These are phyloP conservation scores for Croton setiger DNA, from an alignment of 441 rosid species.

Conservation along the genomic window DNA sequence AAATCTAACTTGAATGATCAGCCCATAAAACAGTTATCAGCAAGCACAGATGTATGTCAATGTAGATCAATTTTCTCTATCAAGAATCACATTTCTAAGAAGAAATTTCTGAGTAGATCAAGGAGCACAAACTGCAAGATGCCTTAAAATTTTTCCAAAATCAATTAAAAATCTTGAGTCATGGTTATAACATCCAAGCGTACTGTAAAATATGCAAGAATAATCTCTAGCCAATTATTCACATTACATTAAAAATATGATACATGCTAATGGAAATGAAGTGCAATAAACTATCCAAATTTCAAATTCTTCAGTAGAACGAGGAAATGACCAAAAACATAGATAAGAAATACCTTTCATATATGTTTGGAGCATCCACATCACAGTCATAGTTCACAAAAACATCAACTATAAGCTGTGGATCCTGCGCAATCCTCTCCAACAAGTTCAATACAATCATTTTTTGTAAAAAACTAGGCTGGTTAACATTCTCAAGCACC, in stretches of 20 bases:
- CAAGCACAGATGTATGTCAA: background rate
- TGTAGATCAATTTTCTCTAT: too few species aligned
- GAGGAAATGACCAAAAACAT: constrained; percentile 5
- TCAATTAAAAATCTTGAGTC: background rate
- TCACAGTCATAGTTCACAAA: constrained; percentile 98
- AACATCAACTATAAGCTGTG: constrained; percentile 76
- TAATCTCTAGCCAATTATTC: background rate
- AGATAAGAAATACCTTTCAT: constrained; percentile 64
- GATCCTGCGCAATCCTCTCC: constrained; percentile 77
- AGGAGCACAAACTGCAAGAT: background rate
- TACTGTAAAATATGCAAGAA: background rate
- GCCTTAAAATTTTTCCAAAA: background rate
- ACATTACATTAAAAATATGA: background rate
- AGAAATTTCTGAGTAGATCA: background rate
- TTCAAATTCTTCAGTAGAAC: constrained; percentile 6
- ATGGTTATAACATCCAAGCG: background rate
- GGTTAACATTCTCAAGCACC: constrained; percentile 95
- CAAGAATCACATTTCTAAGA: background rate
- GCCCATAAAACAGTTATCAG: background rate
- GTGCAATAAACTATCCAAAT: background rate
- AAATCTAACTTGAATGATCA: background rate
- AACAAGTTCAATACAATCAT: constrained; percentile 88
- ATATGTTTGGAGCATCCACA: constrained; percentile 92
- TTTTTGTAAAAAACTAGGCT: constrained; percentile 98
- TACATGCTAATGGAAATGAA: background rate